phyloP scores from a whole-genome alignment of 2,329 filamentous ascomycete genomes.

The Trichoderma sp. region DNA sequence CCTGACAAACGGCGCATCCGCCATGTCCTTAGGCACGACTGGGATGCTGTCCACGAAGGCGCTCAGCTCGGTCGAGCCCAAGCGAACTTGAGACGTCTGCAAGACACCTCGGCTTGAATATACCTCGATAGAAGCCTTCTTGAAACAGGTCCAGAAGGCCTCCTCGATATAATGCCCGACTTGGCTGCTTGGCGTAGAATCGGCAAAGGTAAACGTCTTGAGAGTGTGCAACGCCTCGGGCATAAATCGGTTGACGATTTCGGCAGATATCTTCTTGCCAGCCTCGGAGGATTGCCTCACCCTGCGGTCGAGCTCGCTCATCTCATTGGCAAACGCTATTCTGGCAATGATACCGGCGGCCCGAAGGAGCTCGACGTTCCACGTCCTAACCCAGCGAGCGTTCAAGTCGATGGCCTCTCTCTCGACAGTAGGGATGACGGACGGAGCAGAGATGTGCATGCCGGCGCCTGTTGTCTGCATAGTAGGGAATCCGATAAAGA shows the following conservation, averaged over 20 bases:
- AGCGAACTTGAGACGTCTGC: constrained; percentile 78
- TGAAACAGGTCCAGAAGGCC: constrained; percentile 92
- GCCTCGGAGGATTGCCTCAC: constrained; percentile 52
- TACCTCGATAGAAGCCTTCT: constrained; percentile 79
- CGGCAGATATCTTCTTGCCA: constrained; percentile 59
- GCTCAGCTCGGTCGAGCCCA: constrained; percentile 66
- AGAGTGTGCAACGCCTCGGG: constrained; percentile 81
- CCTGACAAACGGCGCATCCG: constrained; percentile 72
- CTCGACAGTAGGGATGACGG: constrained; percentile 95
- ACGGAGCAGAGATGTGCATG: constrained; percentile 92
- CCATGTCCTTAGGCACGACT: constrained; percentile 76
- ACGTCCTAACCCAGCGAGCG: constrained; percentile 88
- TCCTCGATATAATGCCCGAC: constrained; percentile 89
- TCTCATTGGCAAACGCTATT: constrained; percentile 85
- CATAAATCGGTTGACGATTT: constrained; percentile 67
- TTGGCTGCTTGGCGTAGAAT: constrained; percentile 84
- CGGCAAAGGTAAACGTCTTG: constrained; percentile 83
- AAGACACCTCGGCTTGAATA: constrained; percentile 87
- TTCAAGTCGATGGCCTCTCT: constrained; percentile 96
- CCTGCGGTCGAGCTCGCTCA: constrained; percentile 71
- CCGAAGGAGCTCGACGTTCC: constrained; percentile 92
- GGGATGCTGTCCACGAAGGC: constrained; percentile 88
- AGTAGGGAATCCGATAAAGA: constrained; percentile 97
- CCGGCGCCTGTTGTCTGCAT: constrained; percentile 94
- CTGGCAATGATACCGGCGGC: constrained; percentile 88